Evolutionary conservation across 2,329 filamentous ascomycete genomes (phyloP), one percentile per base, ranked within the genome.

Genomic region (Proliferodiscus dingleyae): DNA sequence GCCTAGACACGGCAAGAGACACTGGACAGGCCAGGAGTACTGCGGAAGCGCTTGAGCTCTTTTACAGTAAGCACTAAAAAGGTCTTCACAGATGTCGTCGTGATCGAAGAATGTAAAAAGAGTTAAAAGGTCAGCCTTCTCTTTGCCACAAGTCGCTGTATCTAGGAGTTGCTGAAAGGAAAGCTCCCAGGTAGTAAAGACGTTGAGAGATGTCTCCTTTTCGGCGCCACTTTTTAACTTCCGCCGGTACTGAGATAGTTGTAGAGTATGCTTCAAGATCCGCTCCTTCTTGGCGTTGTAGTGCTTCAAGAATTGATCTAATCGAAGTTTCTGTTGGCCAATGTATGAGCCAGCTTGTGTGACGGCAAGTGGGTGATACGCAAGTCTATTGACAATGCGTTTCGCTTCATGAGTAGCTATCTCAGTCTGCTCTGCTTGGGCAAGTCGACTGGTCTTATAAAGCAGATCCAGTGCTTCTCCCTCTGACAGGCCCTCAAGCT

Each of bases 311-410:
- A 59, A 62, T 24, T 55, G 36, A 2, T 37, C 24, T 2, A 59
- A 26, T 3, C 36, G 21, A 5, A 61, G 46, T 16, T 54, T 52
- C 4, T 44, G 47, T 2, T 29, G 32, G 7, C 34, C 22, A n/a
- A 62, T 56, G 43, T 58, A 63, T 29, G 60, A 57, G 8, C 52
- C 57, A 15, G 59, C 60, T 37, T 62, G 61, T 21, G 56, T 50
- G 9, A 63, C 56, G 10, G 60, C 61, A 9, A 63, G 50, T 3
- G 61, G 33, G 32, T 60, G 56, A 18, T 30, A 52, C 1, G 47
- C 58, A 18, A 62, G 47, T n/a, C 44, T 23, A 15, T 46, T 13
- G 4, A 57, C 45, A 30, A 56, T 51, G 4, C 40, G 18, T 50
- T 44, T 37, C 11, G 41, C 46, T 15, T 49, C 28, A 3, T 38